Base-by-base conservation (phyloP, 805 yeast genomes). In the Candida corydali region DNA sequence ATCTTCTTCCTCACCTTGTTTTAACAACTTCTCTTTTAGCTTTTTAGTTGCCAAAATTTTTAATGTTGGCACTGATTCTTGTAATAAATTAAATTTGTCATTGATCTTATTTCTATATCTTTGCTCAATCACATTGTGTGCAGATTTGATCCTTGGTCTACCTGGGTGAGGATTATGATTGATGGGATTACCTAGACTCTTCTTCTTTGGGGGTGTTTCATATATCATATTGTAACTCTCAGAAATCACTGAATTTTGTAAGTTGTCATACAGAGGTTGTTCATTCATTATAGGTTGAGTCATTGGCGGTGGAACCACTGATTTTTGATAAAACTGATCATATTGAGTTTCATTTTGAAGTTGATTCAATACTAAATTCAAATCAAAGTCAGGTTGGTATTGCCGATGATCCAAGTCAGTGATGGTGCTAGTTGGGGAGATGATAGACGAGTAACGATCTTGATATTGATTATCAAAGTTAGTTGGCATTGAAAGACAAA, bases 41-140 rank as follows among this genome's bases (percentile, higher is more conserved):
- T 48, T 55, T 25, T 49, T 47, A n/a, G 50, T 52, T 5, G 62
- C 55, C 11, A 50, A 54, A 10, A 54, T 55, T 26, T 65, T 48
- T 19, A 65, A 55, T 8, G 67, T 62, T 12, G 72, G 72, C 14
- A 65, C 72, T 24, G 58, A 47, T 29, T 59, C 49, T 41, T 61
- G 70, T 20, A 65, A 52, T 8, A 59, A 59, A n/a, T 55, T 52
- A 41, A 65, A 65, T 43, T 63, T 60, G 45, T 63, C 68, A 42
- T 65, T 65, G 41, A 65, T 65, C 39, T 63, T 65, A 51, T 65
- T 64, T 36, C 72, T 46, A 52, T 65, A 65, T 33, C 72, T 46
- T 46, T 65, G 72, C 39, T 65, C 72, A 30, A 65, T 64, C 4
- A 65, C 59, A 37, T 65, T 65, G 47, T 65, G 72, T 10, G 69